Base-by-base conservation (phyloP, 179 eudicot species). In the Kewa caespitosa region DNA sequence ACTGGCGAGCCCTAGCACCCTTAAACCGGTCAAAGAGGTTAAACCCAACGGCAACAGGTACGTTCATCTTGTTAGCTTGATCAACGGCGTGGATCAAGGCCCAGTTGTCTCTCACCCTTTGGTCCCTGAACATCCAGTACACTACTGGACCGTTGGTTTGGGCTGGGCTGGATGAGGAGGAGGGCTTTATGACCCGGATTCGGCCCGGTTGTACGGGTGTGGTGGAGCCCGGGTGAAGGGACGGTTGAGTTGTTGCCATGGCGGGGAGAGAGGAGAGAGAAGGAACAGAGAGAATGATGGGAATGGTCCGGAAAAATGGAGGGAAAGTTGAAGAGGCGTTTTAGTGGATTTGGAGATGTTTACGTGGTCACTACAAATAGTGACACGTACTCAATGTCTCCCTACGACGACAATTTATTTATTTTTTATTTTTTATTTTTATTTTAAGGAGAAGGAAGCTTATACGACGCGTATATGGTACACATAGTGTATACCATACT, bases 101-200 rank as follows among this genome's bases (percentile, higher is more conserved):
- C 99, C 99, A 96, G 38, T 96, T 96, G 70, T 96, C 99, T 46
- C 75, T 89, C 81, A 89, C 70, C 85, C 98, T 80, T 83, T 96
- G 99, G 80, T 96, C 99, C 78, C 98, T 87, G 76, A 93, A 93
- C 99, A 93, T 96, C 99, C 99, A 96, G 83, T 96, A 96, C 65
- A 96, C 96, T 38, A 96, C 98, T 3, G 97, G 91, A 0, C 98
- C 99, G 25, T 37, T 94, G 1, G 54, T 70, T 34, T 28, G 76
- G 66, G 77, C n/a, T n/a, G n/a, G n/a, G n/a, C n/a, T n/a, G n/a
- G n/a, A n/a, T n/a, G n/a, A n/a, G n/a, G n/a, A n/a, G n/a, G n/a
- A n/a, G n/a, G n/a, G n/a, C n/a, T n/a, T n/a, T n/a, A n/a, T n/a
- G n/a, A n/a, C n/a, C 65, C 48, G 79, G 82, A 46, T 62, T 59